These are phyloP conservation scores for Cytospora piceicola DNA, from an alignment of 2,329 filamentous ascomycete genomes.

Conservation along the genomic window DNA sequence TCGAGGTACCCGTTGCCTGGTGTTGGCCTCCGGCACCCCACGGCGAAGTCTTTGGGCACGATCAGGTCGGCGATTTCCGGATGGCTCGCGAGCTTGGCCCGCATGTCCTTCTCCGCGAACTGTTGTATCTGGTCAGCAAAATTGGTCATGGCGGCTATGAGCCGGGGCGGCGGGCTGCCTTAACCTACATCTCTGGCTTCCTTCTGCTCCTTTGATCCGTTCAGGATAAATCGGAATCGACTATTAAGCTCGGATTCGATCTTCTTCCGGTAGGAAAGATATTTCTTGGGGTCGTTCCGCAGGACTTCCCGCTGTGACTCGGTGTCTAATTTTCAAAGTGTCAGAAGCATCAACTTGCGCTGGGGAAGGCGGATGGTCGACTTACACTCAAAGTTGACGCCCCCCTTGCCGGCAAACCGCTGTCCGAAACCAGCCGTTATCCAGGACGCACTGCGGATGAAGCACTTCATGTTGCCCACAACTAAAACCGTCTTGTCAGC, in stretches of 20 bases:
- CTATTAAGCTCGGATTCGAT: constrained; percentile 23
- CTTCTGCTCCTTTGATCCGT: constrained; percentile 25
- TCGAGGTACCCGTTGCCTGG: constrained; percentile 50
- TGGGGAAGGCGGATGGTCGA: not conserved
- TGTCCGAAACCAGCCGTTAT: constrained; percentile 27
- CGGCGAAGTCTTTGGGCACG: constrained; percentile 45
- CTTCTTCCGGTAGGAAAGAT: constrained; percentile 24
- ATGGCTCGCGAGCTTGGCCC: constrained; percentile 44
- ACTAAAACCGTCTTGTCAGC: not conserved
- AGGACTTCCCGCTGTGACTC: constrained; percentile 20
- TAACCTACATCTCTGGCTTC: constrained; percentile 16
- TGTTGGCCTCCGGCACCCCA: constrained; percentile 48
- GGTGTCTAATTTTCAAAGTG: not conserved
- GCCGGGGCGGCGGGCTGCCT: not conserved
- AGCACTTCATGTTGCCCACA: constrained; percentile 13
- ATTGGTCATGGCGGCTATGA: not conserved
- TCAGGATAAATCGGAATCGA: constrained; percentile 22
- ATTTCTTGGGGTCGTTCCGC: constrained; percentile 1
- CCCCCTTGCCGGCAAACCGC: constrained; percentile 18
- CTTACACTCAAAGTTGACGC: constrained; percentile 26
- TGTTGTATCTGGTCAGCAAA: not conserved
- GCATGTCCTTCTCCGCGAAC: constrained; percentile 44
- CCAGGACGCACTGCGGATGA: constrained; percentile 21
- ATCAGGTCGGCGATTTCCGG: constrained; percentile 50
- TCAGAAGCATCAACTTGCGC: not conserved